Evolutionary conservation across 495 filamentous ascomycete species (phyloP), one percentile per base, ranked within the genome.

Genomic region (Rhizodiscina lignyota): DNA sequence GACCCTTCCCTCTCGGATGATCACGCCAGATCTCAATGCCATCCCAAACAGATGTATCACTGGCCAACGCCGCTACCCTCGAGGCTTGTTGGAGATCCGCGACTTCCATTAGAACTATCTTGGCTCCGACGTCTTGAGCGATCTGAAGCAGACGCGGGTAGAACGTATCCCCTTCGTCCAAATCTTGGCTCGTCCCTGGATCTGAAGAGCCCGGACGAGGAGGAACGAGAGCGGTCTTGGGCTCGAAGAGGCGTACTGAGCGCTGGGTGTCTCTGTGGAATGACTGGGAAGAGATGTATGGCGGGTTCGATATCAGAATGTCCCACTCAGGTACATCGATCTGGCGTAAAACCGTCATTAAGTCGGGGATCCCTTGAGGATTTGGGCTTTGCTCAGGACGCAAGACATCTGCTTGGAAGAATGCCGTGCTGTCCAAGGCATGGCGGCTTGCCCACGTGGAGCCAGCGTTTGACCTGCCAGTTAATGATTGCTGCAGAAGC

Each of bases 291-390:
- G 85, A 87, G 32, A 97, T 78, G 53, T 97, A 96, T 0, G 89
- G 89, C 8, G 89, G 89, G 54, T 97, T 97, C 3, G 78, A 72
- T 21, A 84, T 70, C 0, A 97, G 51, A n/a, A 97, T 49, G 42
- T 92, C 79, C 38, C 66, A 72, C 18, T 27, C 35, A 15, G 21
- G 36, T 18, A 13, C 6, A 6, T 18, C 30, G 8, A 32, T 8
- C 8, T 6, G 6, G 12, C 16, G 6, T 13, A 32, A 18, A 6
- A 5, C 6, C 12, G 6, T 6, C 5, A 32, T 8, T 18, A 32
- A 18, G 6, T 6, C 8, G 11, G 30, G 30, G 6, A 32, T 18
- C 6, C n/a, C n/a, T n/a, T n/a, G 30, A 8, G 6, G 30, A 8
- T 18, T 18, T 32, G 12, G 30, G 35, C 19, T 28, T 32, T 43